Conservation (phyloP, 176 grass and related monocot species). For the Zea mays region Zm-B73-REFERENCE-NAM-5.0 NC_050101.1:161753001-161753500, state of each 20-base stretch:
- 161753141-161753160: constrained; percentile 86
- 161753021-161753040: constrained; percentile 90
- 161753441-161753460: constrained; percentile 77
- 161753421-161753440: constrained; percentile 72
- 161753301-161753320: constrained; percentile 81
- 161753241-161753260: neutral
- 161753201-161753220: constrained; percentile 82
- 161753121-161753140: constrained; percentile 83
- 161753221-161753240: neutral
- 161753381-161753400: constrained; percentile 76
- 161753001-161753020: constrained; percentile 67
- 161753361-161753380: constrained; percentile 66
- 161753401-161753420: constrained; percentile 72
- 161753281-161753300: constrained; percentile 40
- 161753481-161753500: constrained; percentile 79
- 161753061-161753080: constrained; percentile 89
- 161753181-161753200: constrained; percentile 93
- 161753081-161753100: constrained; percentile 82
- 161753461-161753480: constrained; percentile 81
- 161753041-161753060: constrained; percentile 91
- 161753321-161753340: constrained; percentile 72
- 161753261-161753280: constrained; percentile 3
- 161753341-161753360: constrained; percentile 80
- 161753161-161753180: constrained; percentile 91
- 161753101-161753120: constrained; percentile 80